These are phyloP conservation scores for Lophiostoma macrostomum DNA, from an alignment of 495 filamentous ascomycete species.

Conservation along the genomic window DNA sequence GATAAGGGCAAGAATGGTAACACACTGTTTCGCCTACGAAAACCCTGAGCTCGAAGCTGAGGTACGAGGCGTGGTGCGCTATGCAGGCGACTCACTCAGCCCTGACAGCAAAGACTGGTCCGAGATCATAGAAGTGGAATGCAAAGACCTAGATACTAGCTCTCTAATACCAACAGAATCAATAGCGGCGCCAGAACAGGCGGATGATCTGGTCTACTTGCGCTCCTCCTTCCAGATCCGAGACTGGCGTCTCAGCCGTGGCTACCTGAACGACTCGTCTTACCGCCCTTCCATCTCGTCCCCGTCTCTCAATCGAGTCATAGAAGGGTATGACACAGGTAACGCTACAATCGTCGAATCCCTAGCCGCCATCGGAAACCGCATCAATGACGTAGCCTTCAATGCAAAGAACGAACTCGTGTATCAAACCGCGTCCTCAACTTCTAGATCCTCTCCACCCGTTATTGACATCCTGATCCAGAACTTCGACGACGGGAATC, in stretches of 20 bases:
- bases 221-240: constrained; percentile 56
- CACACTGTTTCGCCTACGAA: constrained; percentile 52
- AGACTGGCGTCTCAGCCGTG: constrained; percentile 52
- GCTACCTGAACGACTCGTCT: constrained; percentile 54
- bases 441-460: constrained; percentile 31
- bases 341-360: constrained; percentile 1
- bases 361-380: neutral
- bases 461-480: constrained; percentile 39
- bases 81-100: constrained; percentile 7
- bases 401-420: constrained; percentile 27
- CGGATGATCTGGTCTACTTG: constrained; percentile 49
- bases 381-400: constrained; percentile 36
- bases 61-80: constrained; percentile 34
- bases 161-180: constrained; percentile 42
- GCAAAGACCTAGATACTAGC: constrained; percentile 47
- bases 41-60: constrained; percentile 33
- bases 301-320: constrained; percentile 46
- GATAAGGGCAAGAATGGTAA: constrained; percentile 57
- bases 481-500: constrained; percentile 41
- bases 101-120: constrained; percentile 41
- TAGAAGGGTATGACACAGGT: constrained; percentile 31
- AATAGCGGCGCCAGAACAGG: constrained; percentile 42
- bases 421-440: constrained; percentile 36
- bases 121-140: constrained; percentile 42
- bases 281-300: constrained; percentile 47